phyloP scores from a whole-genome alignment of 371 early-diverging fungal genomes.

The Massospora cicadina region DNA sequence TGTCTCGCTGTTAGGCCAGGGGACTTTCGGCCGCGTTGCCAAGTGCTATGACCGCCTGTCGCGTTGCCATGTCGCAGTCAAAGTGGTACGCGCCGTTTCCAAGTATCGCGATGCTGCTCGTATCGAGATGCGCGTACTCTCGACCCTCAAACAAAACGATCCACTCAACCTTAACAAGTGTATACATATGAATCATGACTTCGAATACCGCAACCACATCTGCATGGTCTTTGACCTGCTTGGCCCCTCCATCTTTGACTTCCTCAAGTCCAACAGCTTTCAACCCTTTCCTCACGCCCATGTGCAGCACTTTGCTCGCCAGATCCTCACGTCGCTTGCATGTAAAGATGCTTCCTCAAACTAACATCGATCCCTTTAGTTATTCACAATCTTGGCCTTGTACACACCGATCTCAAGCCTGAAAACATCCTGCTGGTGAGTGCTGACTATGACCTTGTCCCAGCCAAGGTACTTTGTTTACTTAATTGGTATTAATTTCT shows the following conservation, averaged over 20 bases:
- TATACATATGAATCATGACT: slow-evolving; percentile 59
- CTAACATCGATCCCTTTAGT: slow-evolving; percentile 22
- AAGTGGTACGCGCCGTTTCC: slow-evolving; percentile 80
- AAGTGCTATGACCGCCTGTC: slow-evolving; percentile 57
- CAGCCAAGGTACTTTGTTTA: slow-evolving; percentile 2
- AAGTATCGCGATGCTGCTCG: slow-evolving; percentile 89
- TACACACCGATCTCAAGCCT: slow-evolving; percentile 91
- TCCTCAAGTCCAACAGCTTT: slow-evolving; percentile 75
- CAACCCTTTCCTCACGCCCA: slow-evolving; percentile 69
- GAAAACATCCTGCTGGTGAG: slow-evolving; percentile 59
- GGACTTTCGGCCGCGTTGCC: slow-evolving; percentile 93
- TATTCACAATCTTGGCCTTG: slow-evolving; percentile 57
- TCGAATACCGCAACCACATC: slow-evolving; percentile 77
- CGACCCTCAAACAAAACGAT: slow-evolving; percentile 54
- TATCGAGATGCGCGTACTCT: slow-evolving; percentile 73
- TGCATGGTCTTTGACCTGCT: slow-evolving; percentile 95
- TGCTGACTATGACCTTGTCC: slow-evolving; percentile 11
- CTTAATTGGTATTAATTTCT: neutral
- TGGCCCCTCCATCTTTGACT: slow-evolving; percentile 79
- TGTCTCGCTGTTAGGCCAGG: slow-evolving; percentile 73
- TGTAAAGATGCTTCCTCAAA: slow-evolving; percentile 25
- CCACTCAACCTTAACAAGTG: slow-evolving; percentile 31
- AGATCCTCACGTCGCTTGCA: slow-evolving; percentile 51
- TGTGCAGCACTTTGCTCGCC: slow-evolving; percentile 63
- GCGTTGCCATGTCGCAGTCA: slow-evolving; percentile 45